Conservation (phyloP, 768 basidiomycete species). For the Podaxis mareebaensis region DNA sequence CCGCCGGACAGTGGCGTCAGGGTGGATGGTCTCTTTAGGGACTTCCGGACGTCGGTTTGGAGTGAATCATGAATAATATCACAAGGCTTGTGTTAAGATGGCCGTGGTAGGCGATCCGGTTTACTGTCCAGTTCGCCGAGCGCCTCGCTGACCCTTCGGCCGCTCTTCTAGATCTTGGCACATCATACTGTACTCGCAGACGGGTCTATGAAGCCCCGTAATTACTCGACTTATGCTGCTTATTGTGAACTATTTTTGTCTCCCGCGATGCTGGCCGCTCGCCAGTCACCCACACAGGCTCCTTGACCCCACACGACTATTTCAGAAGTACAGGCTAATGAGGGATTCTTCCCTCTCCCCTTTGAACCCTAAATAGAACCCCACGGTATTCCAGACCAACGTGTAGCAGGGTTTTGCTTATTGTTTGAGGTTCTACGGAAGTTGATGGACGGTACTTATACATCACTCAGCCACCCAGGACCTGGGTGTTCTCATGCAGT, state of each 20-base stretch:
- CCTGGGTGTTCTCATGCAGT: background rate
- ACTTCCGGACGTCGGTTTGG: slow-evolving; percentile 67
- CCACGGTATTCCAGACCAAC: background rate
- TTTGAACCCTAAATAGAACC: background rate
- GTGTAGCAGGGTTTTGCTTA: slow-evolving; percentile 3
- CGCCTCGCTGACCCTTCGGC: background rate
- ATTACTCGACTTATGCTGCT: background rate
- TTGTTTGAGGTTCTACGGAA: background rate
- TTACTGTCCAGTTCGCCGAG: background rate
- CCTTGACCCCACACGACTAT: background rate
- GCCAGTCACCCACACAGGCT: background rate
- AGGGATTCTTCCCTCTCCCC: background rate
- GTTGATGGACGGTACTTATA: background rate
- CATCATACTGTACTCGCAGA: background rate
- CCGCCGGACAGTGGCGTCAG: slow-evolving; percentile 52
- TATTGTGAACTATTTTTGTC: slow-evolving; percentile 3
- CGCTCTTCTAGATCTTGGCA: background rate
- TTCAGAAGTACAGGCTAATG: background rate
- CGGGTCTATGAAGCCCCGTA: background rate
- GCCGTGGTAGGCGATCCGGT: background rate
- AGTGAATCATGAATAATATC: slow-evolving; percentile 38
- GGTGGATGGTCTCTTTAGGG: slow-evolving; percentile 68
- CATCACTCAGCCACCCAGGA: background rate
- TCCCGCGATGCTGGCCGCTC: background rate
- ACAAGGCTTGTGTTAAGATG: background rate